phyloP scores from a whole-genome alignment of 2,329 filamentous ascomycete species.

The Colletotrichum costaricense region DNA sequence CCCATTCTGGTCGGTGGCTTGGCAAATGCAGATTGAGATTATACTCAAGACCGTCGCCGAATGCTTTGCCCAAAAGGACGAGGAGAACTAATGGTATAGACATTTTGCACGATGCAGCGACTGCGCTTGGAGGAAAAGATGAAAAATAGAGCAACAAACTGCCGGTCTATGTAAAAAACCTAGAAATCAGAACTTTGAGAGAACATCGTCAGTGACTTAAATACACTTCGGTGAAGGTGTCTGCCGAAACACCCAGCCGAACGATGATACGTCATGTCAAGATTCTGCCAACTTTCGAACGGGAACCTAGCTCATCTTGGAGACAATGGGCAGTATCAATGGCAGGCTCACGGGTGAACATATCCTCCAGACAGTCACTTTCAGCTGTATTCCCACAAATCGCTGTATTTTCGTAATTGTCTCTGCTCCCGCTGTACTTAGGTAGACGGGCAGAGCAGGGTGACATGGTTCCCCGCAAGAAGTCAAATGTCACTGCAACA shows the following conservation, averaged over 20 bases:
- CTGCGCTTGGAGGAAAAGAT: not conserved
- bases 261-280: not conserved
- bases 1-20: not conserved
- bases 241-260: not conserved
- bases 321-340: not conserved
- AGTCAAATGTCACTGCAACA: not conserved
- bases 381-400: not conserved
- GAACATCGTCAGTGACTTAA: no score
- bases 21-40: not conserved
- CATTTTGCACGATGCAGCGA: not conserved
- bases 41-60: not conserved
- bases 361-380: not conserved
- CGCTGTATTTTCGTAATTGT: not conserved
- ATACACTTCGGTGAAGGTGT: not conserved
- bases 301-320: not conserved
- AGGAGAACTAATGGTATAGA: not conserved
- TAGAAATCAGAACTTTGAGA: no score
- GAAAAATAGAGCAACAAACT: no score
- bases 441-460: no score
- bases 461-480: not conserved
- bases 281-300: not conserved
- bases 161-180: no score
- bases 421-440: not conserved
- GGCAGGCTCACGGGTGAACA: not conserved
- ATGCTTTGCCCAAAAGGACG: not conserved